A percentile compares a stretch with the other conserved stretches of the same genome.
Conservation (phyloP, 2,329 filamentous ascomycete species). For the Fusarium humuli region DNA sequence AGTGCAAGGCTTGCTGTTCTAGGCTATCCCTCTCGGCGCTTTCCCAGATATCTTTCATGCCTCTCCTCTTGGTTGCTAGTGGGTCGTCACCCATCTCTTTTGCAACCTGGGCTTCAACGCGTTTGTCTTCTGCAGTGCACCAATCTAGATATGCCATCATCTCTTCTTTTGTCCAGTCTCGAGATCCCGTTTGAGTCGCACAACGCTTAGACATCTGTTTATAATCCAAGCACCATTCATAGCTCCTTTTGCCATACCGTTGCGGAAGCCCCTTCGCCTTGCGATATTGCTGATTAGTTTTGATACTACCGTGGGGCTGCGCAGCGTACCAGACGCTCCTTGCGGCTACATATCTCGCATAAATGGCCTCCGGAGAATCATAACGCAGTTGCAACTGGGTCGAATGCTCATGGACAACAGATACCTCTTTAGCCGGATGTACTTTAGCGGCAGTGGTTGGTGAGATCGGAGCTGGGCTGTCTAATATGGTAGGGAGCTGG, state of each 20-base stretch:
- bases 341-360: background rate
- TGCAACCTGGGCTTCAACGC: background rate
- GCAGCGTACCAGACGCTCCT: background rate
- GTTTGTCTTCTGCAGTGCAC: background rate
- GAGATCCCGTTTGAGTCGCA: background rate
- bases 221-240: background rate
- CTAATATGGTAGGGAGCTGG: too few species aligned
- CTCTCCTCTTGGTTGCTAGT: background rate
- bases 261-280: background rate
- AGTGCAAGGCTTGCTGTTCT: too few species aligned
- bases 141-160: background rate
- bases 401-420: too few species aligned
- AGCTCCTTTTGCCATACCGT: background rate
- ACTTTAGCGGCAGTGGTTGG: background rate
- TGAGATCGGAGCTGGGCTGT: too few species aligned
- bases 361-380: background rate
- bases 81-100: background rate
- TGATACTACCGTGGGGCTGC: background rate
- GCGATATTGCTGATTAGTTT: background rate
- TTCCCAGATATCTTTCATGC: background rate
- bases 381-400: background rate
- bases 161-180: background rate
- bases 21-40: too few species aligned
- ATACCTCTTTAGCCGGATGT: too few species aligned
- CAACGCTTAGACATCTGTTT: background rate